Evolutionary conservation across 352 stramenopile species (phyloP), one percentile per base, ranked within the genome.

Genomic region (Peronosclerospora sorghi): DNA sequence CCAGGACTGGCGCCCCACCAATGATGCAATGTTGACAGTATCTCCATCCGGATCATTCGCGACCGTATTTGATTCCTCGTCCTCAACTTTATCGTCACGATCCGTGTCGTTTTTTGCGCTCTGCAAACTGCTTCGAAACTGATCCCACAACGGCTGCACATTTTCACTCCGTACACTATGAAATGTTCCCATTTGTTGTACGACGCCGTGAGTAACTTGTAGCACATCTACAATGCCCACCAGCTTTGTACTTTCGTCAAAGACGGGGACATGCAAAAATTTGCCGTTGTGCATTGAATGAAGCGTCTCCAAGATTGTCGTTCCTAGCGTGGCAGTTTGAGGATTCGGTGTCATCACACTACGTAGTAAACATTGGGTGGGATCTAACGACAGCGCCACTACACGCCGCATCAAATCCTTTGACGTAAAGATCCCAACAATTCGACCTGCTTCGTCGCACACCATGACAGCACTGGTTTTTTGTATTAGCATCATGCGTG

Each of bases 381-480:
- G 82, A 26, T 91, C 70, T 1, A 97, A 45, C 9, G 90, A 85
- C 35, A 91, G 73, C 0, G 90, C 83, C 21, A 98, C 75, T 13
- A 97, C 94, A 36, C 95, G 76, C 19, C 78, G 92, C 89, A 98
- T 96, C 59, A 98, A 73, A 63, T 98, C 95, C 55, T 98, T 98
- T 19, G 96, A 94, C 12, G 93, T 97, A 51, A 98, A 96, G 54
- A 98, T 98, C 15, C 95, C 95, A 9, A 97, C 73, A 41, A 97
- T 84, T 19, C 80, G 57, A 12, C 61, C 60, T 18, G 73, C 60
- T 41, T 87, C 73, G 36, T 96, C 89, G 32, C 97, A 86, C 35
- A 98, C 78, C 28, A 97, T 83, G 40, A 64, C 32, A 34, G 81
- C 81, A 20, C 70, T 87, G 5, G 67, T 87, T 27, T 82, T 86